Conservation (phyloP, 2,329 filamentous ascomycete species). For the Apiospora koreana region DNA sequence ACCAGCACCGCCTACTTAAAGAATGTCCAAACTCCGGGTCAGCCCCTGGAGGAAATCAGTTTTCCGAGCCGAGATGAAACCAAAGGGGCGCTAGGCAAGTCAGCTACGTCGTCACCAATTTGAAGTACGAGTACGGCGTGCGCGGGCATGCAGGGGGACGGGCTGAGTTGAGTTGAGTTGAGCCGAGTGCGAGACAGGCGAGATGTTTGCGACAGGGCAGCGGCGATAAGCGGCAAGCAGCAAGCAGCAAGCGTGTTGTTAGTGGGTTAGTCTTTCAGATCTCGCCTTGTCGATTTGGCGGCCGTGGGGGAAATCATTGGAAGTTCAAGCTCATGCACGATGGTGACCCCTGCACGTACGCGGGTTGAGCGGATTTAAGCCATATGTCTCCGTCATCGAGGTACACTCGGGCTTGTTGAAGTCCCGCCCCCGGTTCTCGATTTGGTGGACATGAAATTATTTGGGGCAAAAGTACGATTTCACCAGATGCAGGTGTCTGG, state of each 20-base stretch:
- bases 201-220: not conserved
- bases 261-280: not conserved
- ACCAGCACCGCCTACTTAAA: slow-evolving; percentile 24
- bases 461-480: not conserved
- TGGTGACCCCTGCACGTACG: not conserved
- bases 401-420: not conserved
- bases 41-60: not conserved
- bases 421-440: not conserved
- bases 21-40: slow-evolving; percentile 6
- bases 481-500: no score
- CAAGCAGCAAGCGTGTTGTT: not conserved
- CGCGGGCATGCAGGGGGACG: not conserved
- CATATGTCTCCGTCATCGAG: not conserved
- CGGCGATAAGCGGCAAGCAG: slow-evolving; percentile 5
- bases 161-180: not conserved
- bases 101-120: not conserved
- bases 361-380: slow-evolving; percentile 16
- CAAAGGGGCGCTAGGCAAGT: not conserved
- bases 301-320: not conserved
- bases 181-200: slow-evolving; percentile 1
- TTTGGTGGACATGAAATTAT: not conserved
- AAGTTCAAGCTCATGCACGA: slow-evolving; percentile 13
- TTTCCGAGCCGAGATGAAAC: not conserved
- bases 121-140: not conserved
- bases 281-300: slow-evolving; percentile 8